Conservation (phyloP, 352 stramenopile species). For the Phytophthora meadii region DNA sequence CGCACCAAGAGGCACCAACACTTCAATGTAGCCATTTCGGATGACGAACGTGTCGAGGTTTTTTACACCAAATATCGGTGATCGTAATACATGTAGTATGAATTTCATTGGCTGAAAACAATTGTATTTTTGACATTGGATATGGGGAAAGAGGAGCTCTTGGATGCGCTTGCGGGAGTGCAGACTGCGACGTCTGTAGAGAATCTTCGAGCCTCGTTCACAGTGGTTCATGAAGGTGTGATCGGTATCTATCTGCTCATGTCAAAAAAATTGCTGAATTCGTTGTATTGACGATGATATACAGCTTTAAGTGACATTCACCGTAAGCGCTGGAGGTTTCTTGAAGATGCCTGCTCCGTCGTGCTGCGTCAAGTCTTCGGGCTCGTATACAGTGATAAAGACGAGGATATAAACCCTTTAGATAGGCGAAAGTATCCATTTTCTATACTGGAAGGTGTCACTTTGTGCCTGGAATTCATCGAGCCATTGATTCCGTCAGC, state of each 20-base stretch:
- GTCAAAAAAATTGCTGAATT: not conserved
- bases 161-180: slow-evolving; percentile 49
- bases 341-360: slow-evolving; percentile 66
- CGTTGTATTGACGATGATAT: not conserved
- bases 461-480: slow-evolving; percentile 38
- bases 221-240: slow-evolving; percentile 40
- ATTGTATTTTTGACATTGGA: not conserved
- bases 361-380: slow-evolving; percentile 48
- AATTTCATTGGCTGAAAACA: slow-evolving; percentile 31
- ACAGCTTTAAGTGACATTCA: slow-evolving; percentile 60
- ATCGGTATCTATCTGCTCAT: slow-evolving; percentile 3
- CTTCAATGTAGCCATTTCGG: slow-evolving; percentile 34
- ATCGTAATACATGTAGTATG: slow-evolving; percentile 1
- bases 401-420: slow-evolving; percentile 8
- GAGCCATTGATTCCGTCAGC: slow-evolving; percentile 41
- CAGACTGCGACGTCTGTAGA: slow-evolving; percentile 30
- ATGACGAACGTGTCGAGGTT: slow-evolving; percentile 32
- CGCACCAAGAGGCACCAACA: slow-evolving; percentile 30
- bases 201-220: slow-evolving; percentile 21
- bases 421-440: slow-evolving; percentile 1
- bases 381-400: slow-evolving; percentile 9
- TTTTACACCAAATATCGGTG: not conserved
- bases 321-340: slow-evolving; percentile 72
- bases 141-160: slow-evolving; percentile 59
- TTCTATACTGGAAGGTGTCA: slow-evolving; percentile 18